These are phyloP conservation scores for Apiotrichum porosum DNA, from an alignment of 1,284 basidiomycete species.

Conservation along the genomic window DNA sequence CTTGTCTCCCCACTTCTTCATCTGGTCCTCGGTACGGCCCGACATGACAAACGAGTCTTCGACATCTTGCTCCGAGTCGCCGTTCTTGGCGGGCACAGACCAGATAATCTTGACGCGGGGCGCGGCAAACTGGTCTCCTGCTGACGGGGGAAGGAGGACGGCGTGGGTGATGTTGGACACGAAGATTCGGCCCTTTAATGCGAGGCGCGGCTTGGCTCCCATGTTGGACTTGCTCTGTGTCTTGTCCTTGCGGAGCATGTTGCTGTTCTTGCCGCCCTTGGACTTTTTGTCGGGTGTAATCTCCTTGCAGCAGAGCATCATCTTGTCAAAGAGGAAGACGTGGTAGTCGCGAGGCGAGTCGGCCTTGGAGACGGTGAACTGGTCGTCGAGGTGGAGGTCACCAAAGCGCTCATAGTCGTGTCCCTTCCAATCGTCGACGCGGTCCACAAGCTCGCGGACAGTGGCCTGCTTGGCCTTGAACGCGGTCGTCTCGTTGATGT, in stretches of 20 bases:
- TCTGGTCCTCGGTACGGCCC: conserved; percentile 87
- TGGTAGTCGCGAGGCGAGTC: conserved; percentile 97
- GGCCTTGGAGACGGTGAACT: conserved; percentile 93
- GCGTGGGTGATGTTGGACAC: conserved; percentile 80
- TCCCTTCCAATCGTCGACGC: conserved; percentile 99
- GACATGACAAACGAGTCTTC: conserved; percentile 90
- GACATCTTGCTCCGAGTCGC: conserved; percentile 24
- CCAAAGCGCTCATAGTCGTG: conserved; percentile 94
- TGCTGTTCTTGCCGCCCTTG: conserved; percentile 41
- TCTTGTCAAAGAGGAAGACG: conserved; percentile 98
- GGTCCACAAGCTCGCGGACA: conserved; percentile 77
- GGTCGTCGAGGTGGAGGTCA: conserved; percentile 84
- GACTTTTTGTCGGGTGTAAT: conserved; percentile 45
- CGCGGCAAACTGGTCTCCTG: conserved; percentile 41
- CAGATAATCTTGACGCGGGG: conserved; percentile 38
- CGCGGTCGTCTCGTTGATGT: conserved; percentile 90
- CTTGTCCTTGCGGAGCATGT: conserved; percentile 46
- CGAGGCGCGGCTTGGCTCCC: conserved; percentile 67
- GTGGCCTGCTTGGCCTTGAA: conserved; percentile 65
- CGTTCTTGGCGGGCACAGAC: conserved; percentile 49
- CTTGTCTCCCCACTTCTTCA: conserved; percentile 84
- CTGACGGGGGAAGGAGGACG: conserved; percentile 48
- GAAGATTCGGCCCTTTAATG: conserved; percentile 96
- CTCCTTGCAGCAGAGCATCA: conserved; percentile 98
- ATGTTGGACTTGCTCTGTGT: conserved; percentile 53